phyloP scores from a whole-genome alignment of 768 basidiomycete species.

The Mycena haematopus region DNA sequence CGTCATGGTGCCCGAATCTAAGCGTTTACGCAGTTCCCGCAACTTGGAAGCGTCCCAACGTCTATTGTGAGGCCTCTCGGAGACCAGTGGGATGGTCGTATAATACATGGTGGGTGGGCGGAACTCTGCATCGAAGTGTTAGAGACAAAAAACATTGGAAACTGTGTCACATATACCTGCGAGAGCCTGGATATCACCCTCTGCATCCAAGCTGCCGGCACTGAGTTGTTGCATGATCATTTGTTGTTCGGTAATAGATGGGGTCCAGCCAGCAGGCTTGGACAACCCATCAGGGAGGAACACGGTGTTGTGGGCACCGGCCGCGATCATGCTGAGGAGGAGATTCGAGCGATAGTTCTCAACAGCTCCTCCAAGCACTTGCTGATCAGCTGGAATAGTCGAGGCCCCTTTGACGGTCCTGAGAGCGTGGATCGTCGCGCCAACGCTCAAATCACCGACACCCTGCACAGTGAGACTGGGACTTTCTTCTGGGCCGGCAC shows the following conservation, averaged over 20 bases:
- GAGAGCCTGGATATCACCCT: constrained; percentile 84
- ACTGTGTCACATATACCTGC: constrained; percentile 65
- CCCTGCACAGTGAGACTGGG: constrained; percentile 76
- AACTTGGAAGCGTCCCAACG: constrained; percentile 94
- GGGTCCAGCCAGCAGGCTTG: constrained; percentile 71
- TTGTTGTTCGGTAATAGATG: constrained; percentile 90
- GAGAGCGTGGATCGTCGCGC: constrained; percentile 87
- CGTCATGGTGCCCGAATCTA: constrained; percentile 88
- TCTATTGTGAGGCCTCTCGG: constrained; percentile 83
- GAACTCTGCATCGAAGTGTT: constrained; percentile 64
- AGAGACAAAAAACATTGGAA: constrained; percentile 9
- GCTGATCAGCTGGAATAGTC: constrained; percentile 91
- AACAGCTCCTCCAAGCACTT: constrained; percentile 87
- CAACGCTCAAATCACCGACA: constrained; percentile 84
- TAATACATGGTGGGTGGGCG: constrained; percentile 96
- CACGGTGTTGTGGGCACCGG: constrained; percentile 68
- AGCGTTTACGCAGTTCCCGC: constrained; percentile 90
- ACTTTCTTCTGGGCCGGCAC: constrained; percentile 65
- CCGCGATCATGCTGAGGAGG: constrained; percentile 85
- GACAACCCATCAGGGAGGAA: constrained; percentile 60
- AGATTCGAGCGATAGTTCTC: constrained; percentile 96
- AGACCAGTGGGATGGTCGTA: constrained; percentile 90
- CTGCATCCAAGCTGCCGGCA: constrained; percentile 76
- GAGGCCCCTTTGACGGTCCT: constrained; percentile 91
- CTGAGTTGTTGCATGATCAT: constrained; percentile 96